These are phyloP conservation scores for Penicillium sp. DNA, from an alignment of 2,329 filamentous ascomycete genomes.

Conservation along the genomic window DNA sequence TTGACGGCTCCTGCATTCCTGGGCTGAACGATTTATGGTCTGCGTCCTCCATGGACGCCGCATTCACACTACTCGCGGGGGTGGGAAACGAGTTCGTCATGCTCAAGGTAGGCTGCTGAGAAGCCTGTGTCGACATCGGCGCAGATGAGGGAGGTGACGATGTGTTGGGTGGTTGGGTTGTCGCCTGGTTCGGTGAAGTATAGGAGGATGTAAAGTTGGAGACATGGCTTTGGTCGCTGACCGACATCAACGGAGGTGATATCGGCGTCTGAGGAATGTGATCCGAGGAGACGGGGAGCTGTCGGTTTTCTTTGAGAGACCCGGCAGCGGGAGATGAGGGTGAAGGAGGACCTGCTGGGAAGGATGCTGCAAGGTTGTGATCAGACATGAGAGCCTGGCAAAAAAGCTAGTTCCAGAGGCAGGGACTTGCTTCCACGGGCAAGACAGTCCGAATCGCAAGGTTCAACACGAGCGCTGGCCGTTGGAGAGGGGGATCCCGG, in stretches of 20 bases:
- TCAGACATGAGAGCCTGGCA: slow-evolving; percentile 36
- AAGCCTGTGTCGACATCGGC: slow-evolving; percentile 41
- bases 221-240: slow-evolving; percentile 47
- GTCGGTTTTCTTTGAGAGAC: slow-evolving; percentile 34
- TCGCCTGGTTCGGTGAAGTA: slow-evolving; percentile 43
- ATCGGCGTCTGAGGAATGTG: slow-evolving; percentile 37
- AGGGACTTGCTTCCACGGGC: slow-evolving; percentile 11
- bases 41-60: slow-evolving; percentile 31
- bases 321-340: slow-evolving; percentile 41
- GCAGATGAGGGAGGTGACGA: slow-evolving; percentile 41
- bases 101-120: slow-evolving; percentile 39
- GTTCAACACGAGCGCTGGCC: slow-evolving; percentile 18
- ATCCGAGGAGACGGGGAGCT: slow-evolving; percentile 28
- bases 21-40: slow-evolving; percentile 33
- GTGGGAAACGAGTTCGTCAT: slow-evolving; percentile 43
- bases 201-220: slow-evolving; percentile 43
- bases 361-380: slow-evolving; percentile 31
- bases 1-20: slow-evolving; percentile 19
- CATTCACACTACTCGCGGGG: slow-evolving; percentile 42
- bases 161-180: slow-evolving; percentile 37
- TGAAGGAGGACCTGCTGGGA: slow-evolving; percentile 39
- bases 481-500: slow-evolving; percentile 25
- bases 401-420: slow-evolving; percentile 9
- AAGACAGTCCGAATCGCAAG: slow-evolving; percentile 17
- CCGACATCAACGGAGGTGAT: slow-evolving; percentile 49